Base-by-base conservation (phyloP, 176 grass and related monocot species). In the Bonia amplexicaulis region DNA sequence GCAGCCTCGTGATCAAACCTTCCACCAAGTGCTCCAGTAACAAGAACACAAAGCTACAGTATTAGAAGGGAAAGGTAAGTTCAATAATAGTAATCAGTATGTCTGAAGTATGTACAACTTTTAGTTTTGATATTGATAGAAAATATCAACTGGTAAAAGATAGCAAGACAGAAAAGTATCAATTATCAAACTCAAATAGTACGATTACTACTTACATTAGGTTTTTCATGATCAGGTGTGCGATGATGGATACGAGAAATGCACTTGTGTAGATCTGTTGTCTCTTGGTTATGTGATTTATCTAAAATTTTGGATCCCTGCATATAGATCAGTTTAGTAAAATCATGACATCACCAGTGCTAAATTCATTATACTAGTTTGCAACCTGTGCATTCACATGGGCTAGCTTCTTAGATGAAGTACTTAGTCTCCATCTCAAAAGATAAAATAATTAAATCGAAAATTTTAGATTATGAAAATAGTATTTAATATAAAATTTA, bases 1-100 rank as follows among this genome's bases (percentile, higher is more conserved):
- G 86, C 93, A 29, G 87, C 90, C 88, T 95, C 93, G 9, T 92
- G 93, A 87, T 95, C 90, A 86, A 95, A 92, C 88, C 93, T 87
- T 86, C 92, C 92, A 84, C 92, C 92, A 44, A 90, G 79, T 77
- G 93, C 90, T 74, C 93, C 90, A 66, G 85, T 84, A 65, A 92
- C 93, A 62, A 95, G 71, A 51, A 87, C 80, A 61, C 88, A 90
- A 25, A 92, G 87, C 93, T 95, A 76, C 62, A 92, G 42, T 66
- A 25, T 83, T 52, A 23, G n/a, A 68, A 41, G 27, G 17, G 44
- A 72, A 81, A 61, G 17, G 6, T 82, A 77, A 77, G 52, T 77
- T 54, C 12, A 11, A 60, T 29, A 33, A 6, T 39, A 44, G 1
- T 52, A 54, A 66, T 33, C 16, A 66, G 8, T 67, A n/a, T 19